Base-by-base conservation (phyloP, 352 stramenopile species). In the Phytophthora pistaciae region DNA sequence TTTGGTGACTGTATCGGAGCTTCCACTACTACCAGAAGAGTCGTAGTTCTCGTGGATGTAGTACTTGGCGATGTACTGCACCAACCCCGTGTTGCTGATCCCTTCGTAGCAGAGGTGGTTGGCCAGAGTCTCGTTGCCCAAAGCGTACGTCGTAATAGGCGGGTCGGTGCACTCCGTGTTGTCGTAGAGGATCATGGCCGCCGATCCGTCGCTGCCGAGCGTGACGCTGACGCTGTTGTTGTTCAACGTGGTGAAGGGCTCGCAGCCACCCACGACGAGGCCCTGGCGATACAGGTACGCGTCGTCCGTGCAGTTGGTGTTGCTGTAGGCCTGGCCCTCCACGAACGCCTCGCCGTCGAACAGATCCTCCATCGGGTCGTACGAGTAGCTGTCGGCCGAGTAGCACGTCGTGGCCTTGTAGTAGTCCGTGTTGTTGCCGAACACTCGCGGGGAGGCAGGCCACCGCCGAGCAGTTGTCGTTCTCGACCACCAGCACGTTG, bases 91-190 rank as follows among this genome's bases (percentile, higher is more conserved):
- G 52, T 72, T 72, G 40, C 58, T 67, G 57, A 72, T 67, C 5
- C 65, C 65, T 72, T 72, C 58, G 57, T 72, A 67, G 57, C 65
- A 72, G 5, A 67, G 21, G 40, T 71, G 64, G 23, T 71, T 60
- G 16, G 64, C 29, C 25, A 71, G 50, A 14, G 64, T 71, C 6
- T 55, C 20, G 25, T 66, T 66, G 23, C 64, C 56, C 20, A 66
- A n/a, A 4, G 64, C 64, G 36, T 71, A 71, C 33, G 48, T 66
- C 18, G 64, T 71, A 7, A 71, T 64, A 5, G 48, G 48, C 2
- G 64, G 64, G 16, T 71, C 48, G 2, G 36, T 56, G 38, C 56
- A 71, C 46, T 71, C 64, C 1, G 64, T 71, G 48, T 71, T 71
- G 36, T 71, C 53, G 58, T 58, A 71, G 36, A 71, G 27, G 33